Base-by-base conservation (phyloP, 345 rosid genomes). In the Barbarea vulgaris region DNA sequence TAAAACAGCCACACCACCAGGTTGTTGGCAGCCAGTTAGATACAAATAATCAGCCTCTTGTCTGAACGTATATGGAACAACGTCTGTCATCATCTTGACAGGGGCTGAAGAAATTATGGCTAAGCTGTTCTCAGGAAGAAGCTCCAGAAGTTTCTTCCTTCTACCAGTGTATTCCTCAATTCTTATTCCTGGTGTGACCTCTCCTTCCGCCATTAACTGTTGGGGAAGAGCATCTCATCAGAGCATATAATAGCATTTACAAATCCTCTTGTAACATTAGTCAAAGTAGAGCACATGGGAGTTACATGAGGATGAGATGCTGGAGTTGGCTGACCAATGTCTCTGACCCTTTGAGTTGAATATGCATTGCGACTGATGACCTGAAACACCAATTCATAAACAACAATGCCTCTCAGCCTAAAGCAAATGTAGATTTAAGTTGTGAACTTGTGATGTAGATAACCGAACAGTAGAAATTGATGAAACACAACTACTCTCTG, bases 1-100 rank as follows among this genome's bases (percentile, higher is more conserved):
- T 66, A 95, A 82, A 68, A 92, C 87, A 4, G 99, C 97, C 59
- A 92, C 76, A 64, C 99, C 97, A 79, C 97, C 97, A 17, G 99
- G 93, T 77, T 95, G 99, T 15, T 90, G 92, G 82, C 96, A 95
- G 47, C 97, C 99, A 17, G 99, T 92, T 68, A 92, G 70, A 76
- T 92, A 95, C 44, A 81, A 78, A 81, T 90, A 95, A 76, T 90
- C 89, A 68, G 99, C 90, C 71, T 95, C 97, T 79, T 87, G 99
- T 58, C 96, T 86, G 76, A 84, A 90, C 39, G 92, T 87, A 72
- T 95, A 92, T 2, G 97, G 97, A 24, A 95, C 99, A 62, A 90
- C 97, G 69, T 93, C 91, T 3, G 91, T 95, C 97, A 95, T 95
- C 97, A 90, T 92, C 90, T 95, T 90, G 68, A 89, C 81, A 2